Evolutionary conservation across 2,329 filamentous ascomycete genomes (phyloP).

Genomic region (Dactylellina cionopaga): DNA sequence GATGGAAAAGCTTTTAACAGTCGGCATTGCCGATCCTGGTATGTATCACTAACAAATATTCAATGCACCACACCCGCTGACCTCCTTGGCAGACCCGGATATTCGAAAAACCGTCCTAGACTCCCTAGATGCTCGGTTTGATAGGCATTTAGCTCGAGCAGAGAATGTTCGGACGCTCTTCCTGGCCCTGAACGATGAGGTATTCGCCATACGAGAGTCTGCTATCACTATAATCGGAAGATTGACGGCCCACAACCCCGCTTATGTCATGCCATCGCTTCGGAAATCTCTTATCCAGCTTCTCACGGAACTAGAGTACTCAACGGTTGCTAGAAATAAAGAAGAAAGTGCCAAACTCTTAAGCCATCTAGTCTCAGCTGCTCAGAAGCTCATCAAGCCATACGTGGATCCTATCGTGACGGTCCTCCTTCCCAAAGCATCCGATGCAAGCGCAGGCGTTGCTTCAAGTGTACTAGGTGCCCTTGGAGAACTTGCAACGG

Average conservation of each 20-base stretch:
- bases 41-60: neutral
- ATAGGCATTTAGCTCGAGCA: conserved; percentile 94
- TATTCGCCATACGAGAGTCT: conserved; percentile 90
- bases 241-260: conserved; percentile 88
- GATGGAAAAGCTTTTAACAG: conserved; percentile 93
- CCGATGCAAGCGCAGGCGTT: conserved; percentile 84
- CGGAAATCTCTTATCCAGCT: conserved; percentile 96
- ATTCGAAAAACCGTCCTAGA: conserved; percentile 89
- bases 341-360: conserved; percentile 95
- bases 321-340: conserved; percentile 91
- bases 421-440: conserved; percentile 91
- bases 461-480: conserved; percentile 95
- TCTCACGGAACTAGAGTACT: conserved; percentile 94
- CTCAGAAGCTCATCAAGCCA: conserved; percentile 90
- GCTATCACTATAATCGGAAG: conserved; percentile 96
- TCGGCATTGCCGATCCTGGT: conserved; percentile 85
- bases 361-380: conserved; percentile 90
- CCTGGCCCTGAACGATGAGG: conserved; percentile 92
- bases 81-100: conserved; percentile 70
- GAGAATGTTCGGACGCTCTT: conserved; percentile 97
- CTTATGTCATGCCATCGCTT: conserved; percentile 94
- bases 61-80: neutral
- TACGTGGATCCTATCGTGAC: conserved; percentile 97
- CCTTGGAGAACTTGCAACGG: conserved; percentile 90
- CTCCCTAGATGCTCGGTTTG: conserved; percentile 91